A percentile compares a stretch with the other conserved stretches of the same genome.
These are phyloP conservation scores for Mortierella claussenii DNA, from an alignment of 192 early-diverging fungal species.

Conservation along the genomic window DNA sequence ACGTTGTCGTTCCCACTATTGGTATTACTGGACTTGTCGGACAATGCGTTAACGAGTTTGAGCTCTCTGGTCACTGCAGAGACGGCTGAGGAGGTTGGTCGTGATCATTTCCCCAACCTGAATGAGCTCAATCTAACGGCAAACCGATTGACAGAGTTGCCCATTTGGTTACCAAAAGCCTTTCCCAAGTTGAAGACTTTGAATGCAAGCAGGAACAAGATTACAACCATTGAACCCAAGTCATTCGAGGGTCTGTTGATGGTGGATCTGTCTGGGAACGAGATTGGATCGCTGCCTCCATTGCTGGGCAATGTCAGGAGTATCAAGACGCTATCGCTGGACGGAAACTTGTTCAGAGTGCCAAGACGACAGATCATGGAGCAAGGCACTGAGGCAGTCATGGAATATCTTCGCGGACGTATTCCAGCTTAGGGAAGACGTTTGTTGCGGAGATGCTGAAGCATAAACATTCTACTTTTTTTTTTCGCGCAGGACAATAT, in stretches of 20 bases:
- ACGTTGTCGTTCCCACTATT: slow-evolving; percentile 52
- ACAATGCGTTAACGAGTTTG: slow-evolving; percentile 55
- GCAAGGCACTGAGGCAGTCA: slow-evolving; percentile 62
- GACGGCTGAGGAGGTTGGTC: slow-evolving; percentile 17
- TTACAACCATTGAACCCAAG: slow-evolving; percentile 53
- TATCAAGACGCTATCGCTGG: slow-evolving; percentile 57
- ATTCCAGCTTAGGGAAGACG: slow-evolving; percentile 43
- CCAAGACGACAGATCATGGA: slow-evolving; percentile 61
- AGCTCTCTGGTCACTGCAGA: neutral
- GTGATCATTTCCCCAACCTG: slow-evolving; percentile 56
- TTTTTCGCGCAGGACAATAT: no score
- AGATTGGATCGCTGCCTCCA: slow-evolving; percentile 63
- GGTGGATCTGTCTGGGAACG: slow-evolving; percentile 67
- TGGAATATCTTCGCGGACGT: slow-evolving; percentile 63
- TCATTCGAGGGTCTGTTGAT: slow-evolving; percentile 54
- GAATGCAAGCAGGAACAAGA: slow-evolving; percentile 53
- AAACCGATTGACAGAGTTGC: slow-evolving; percentile 53
- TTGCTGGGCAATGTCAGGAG: slow-evolving; percentile 55
- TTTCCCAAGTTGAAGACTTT: slow-evolving; percentile 59
- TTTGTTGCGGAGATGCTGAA: no score
- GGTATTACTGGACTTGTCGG: slow-evolving; percentile 54
- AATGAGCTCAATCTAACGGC: slow-evolving; percentile 52
- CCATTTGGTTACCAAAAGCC: slow-evolving; percentile 43
- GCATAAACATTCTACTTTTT: no score
- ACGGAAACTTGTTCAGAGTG: slow-evolving; percentile 67